These are phyloP conservation scores for Penicillium griseofulvum DNA, from an alignment of 2,329 filamentous ascomycete genomes.

Conservation along the genomic window DNA sequence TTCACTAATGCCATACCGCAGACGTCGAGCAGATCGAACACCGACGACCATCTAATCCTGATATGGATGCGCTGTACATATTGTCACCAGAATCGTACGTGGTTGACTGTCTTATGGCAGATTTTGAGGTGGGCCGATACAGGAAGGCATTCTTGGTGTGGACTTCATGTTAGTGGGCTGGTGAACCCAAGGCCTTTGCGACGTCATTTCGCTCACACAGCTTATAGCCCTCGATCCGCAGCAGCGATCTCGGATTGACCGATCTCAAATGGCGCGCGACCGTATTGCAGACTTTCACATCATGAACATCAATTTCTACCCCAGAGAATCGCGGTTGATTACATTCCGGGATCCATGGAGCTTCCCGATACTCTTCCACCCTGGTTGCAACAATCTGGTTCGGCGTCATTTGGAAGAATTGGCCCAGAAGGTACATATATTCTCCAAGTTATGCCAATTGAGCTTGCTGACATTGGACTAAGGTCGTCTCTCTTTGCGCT, in stretches of 20 bases:
- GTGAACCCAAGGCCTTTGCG: background rate
- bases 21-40: conserved; percentile 95
- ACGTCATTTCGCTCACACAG: conserved; percentile 21
- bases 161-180: conserved; percentile 61
- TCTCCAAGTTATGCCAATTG: conserved; percentile 6
- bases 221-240: conserved; percentile 63
- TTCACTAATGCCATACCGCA: conserved; percentile 17
- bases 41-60: conserved; percentile 73
- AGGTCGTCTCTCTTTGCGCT: conserved; percentile 86
- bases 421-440: conserved; percentile 73
- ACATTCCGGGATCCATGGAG: conserved; percentile 95
- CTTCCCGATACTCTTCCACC: conserved; percentile 89
- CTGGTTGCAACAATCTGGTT: conserved; percentile 80
- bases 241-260: conserved; percentile 71
- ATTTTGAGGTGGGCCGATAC: conserved; percentile 83
- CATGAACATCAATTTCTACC: conserved; percentile 83
- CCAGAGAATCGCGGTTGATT: conserved; percentile 84
- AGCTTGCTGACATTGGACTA: conserved; percentile 14
- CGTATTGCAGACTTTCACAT: conserved; percentile 78
- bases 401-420: conserved; percentile 77
- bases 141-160: conserved; percentile 77
- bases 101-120: conserved; percentile 89
- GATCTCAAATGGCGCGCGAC: conserved; percentile 64
- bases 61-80: conserved; percentile 94
- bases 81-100: conserved; percentile 82